A percentile compares a stretch with the other conserved stretches of the same genome.
These are phyloP conservation scores for Phaeosphaeria sp. DNA, from an alignment of 2,329 filamentous ascomycete genomes.

Conservation along the genomic window DNA sequence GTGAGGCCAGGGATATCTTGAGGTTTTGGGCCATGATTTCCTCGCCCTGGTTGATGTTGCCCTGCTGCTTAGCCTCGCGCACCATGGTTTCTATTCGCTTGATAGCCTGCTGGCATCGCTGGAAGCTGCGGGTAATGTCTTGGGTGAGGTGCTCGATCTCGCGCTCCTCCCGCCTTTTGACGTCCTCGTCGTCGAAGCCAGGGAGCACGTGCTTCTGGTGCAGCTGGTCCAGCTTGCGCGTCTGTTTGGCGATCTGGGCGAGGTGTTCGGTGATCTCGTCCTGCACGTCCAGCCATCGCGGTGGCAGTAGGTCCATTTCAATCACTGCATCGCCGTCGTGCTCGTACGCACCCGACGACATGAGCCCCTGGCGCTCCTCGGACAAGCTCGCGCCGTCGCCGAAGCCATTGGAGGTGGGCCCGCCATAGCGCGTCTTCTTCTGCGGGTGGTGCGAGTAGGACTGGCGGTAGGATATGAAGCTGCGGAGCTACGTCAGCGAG, in stretches of 20 bases:
- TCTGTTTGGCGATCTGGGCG: constrained; percentile 79
- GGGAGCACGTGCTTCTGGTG: constrained; percentile 97
- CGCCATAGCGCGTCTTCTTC: constrained; percentile 73
- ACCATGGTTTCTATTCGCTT: constrained; percentile 88
- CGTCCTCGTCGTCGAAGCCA: constrained; percentile 93
- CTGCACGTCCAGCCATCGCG: constrained; percentile 93
- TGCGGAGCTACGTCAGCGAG: constrained; percentile 55
- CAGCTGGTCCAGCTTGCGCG: constrained; percentile 84
- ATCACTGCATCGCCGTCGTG: constrained; percentile 95
- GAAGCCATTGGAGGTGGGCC: constrained; percentile 62
- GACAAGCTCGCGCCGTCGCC: constrained; percentile 53
- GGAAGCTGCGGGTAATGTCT: constrained; percentile 86
- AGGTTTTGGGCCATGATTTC: constrained; percentile 97
- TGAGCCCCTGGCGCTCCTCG: constrained; percentile 80
- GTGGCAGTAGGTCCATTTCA: constrained; percentile 96
- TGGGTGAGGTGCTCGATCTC: constrained; percentile 92
- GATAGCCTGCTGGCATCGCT: constrained; percentile 87
- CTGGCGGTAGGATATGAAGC: constrained; percentile 98
- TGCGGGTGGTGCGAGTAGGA: constrained; percentile 95
- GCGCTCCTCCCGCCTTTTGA: constrained; percentile 83
- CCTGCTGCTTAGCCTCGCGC: constrained; percentile 75
- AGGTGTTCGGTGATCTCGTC: constrained; percentile 90
- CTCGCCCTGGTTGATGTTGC: constrained; percentile 78
- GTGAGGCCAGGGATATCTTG: constrained; percentile 84
- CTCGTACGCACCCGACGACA: constrained; percentile 77